Base-by-base conservation (phyloP, 176 grass and related monocot genomes). In the Coix lacrymajobi region DNA sequence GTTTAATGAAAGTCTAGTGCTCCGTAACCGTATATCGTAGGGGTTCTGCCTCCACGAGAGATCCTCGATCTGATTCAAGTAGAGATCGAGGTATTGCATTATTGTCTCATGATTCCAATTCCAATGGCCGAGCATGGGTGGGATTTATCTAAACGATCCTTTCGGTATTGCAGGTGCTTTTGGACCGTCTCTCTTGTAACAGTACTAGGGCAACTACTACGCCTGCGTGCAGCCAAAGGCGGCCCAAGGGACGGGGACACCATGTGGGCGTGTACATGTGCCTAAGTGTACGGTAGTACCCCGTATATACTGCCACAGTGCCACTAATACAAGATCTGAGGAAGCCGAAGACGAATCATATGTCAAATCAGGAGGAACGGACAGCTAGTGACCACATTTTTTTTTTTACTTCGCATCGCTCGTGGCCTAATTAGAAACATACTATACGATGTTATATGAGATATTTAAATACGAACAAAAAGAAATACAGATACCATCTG, bases 311-410 rank as follows among this genome's bases (percentile, higher is more conserved):
- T 48, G 15, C 15, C 33, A 33, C 3, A 4, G 3, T 2, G 7
- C 29, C 11, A 29, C 7, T 66, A 64, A 49, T n/a, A 7, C 46
- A 79, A 79, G 28, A 79, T 66, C 61, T 16, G 82, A 56, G 49
- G n/a, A 84, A 64, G 10, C 40, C 66, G 10, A 62, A 8, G 63
- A 11, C 68, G 77, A 86, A 73, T 54, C 54, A 79, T 73, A 78
- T 67, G 51, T 88, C 86, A 66, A 71, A 58, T 74, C 75, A 29
- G 41, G 51, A 24, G 46, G 16, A 49, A 3, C 0, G 24, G 28
- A 31, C 85, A 45, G 78, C 7, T 1, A 52, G 56, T 14, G 8
- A 12, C 6, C 28, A 32, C n/a, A n/a, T n/a, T n/a, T n/a, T n/a
- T n/a, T n/a, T n/a, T n/a, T n/a, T n/a, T n/a, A n/a, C n/a, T n/a